Evolutionary conservation across 1,284 basidiomycete species (phyloP).

Genomic region (Naganishia albida): DNA sequence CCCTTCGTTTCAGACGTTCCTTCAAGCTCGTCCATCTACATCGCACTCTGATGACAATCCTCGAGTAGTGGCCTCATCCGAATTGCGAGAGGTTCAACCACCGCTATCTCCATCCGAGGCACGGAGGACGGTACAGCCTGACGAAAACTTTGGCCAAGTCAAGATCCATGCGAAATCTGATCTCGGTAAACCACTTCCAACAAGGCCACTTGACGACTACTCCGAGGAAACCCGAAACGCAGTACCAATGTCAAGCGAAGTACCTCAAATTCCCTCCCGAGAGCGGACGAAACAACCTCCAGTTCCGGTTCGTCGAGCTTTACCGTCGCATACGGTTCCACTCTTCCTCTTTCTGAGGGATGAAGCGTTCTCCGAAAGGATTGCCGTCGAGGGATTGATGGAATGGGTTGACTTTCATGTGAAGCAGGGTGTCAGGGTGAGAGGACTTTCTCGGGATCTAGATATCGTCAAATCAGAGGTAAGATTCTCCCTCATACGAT

Average conservation of each 20-base stretch:
- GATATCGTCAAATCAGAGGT: slow-evolving; percentile 4
- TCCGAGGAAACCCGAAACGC: too few species aligned
- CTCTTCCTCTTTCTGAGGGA: background rate
- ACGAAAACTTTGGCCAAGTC: background rate
- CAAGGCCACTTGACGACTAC: too few species aligned
- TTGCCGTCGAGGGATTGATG: background rate
- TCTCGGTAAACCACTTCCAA: background rate
- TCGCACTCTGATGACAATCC: background rate
- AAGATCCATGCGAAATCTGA: too few species aligned
- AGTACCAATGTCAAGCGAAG: too few species aligned
- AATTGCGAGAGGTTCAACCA: background rate
- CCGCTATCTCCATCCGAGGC: too few species aligned
- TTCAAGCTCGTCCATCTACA: slow-evolving; percentile 4
- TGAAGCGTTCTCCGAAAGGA: background rate
- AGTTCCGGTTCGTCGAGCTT: background rate
- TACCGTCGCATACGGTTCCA: background rate
- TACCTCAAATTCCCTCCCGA: too few species aligned
- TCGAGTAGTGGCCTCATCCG: background rate
- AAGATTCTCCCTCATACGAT: background rate
- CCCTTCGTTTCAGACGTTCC: slow-evolving; percentile 8
- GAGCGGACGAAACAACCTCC: too few species aligned
- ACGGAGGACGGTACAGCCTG: too few species aligned
- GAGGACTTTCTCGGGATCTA: background rate
- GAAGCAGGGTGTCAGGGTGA: background rate
- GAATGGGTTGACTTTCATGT: slow-evolving; percentile 10